phyloP scores from a whole-genome alignment of 306 rosid species.

The Herpetospermum pedunculosum region DNA sequence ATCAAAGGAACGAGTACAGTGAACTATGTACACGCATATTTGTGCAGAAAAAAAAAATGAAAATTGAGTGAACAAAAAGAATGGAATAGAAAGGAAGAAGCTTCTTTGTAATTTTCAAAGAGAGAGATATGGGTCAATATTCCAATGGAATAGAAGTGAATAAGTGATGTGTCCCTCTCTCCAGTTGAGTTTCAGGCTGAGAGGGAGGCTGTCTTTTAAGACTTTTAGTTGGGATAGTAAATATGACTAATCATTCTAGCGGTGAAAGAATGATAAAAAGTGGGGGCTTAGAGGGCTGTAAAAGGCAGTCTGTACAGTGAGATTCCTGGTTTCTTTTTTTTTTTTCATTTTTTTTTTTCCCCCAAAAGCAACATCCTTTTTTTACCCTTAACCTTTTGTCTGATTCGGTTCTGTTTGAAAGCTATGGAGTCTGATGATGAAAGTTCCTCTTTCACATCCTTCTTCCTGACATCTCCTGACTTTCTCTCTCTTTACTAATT shows the following conservation, averaged over 20 bases:
- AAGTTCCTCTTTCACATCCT: constrained; percentile 32
- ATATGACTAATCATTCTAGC: constrained; percentile 50
- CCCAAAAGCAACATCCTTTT: constrained; percentile 43
- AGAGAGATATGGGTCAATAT: constrained; percentile 10
- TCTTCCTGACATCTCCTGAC: constrained; percentile 26
- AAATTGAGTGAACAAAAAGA: background rate
- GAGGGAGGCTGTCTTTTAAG: background rate
- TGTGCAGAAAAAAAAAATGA: background rate
- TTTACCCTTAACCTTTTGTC: constrained; percentile 53
- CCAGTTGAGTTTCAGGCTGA: background rate
- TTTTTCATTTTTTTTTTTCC: background rate
- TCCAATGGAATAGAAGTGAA: no score
- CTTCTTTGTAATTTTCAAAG: constrained; percentile 6
- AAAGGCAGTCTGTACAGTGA: constrained; percentile 30
- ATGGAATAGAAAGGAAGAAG: constrained; percentile 15
- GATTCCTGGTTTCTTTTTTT: constrained; percentile 68
- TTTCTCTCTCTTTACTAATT: constrained; percentile 14
- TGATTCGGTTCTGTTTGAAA: constrained; percentile 72
- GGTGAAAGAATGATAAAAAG: constrained; percentile 62
- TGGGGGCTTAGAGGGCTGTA: constrained; percentile 39
- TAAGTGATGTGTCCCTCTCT: constrained; percentile 23
- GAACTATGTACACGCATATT: background rate
- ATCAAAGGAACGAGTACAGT: no score
- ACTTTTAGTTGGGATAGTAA: constrained; percentile 36
- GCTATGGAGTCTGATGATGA: constrained; percentile 58